These are phyloP conservation scores for Ceratocystis papillata DNA, from an alignment of 2,329 filamentous ascomycete genomes.

Conservation along the genomic window DNA sequence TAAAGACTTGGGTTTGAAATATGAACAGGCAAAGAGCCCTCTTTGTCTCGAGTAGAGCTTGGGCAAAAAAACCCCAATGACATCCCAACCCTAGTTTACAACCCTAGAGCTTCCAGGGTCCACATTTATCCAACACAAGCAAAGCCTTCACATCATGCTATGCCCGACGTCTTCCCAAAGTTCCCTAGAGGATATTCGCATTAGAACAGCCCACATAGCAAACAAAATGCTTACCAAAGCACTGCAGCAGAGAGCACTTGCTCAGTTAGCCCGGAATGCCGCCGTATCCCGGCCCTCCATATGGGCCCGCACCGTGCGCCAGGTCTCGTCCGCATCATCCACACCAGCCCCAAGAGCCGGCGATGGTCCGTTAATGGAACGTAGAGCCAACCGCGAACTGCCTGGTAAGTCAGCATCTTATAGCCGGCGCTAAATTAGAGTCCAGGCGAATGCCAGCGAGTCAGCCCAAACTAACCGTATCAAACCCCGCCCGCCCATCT, in stretches of 20 bases:
- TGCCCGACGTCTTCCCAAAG: background rate
- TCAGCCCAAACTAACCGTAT: slow-evolving; percentile 20
- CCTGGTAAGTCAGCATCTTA: slow-evolving; percentile 40
- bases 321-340: slow-evolving; percentile 32
- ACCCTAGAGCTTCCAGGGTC: background rate
- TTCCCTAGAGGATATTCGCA: too few relatives aligned
- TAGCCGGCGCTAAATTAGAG: background rate
- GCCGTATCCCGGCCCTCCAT: slow-evolving; percentile 1
- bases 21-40: too few relatives aligned
- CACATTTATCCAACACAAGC: background rate
- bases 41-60: too few relatives aligned
- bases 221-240: slow-evolving; percentile 21
- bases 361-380: slow-evolving; percentile 54
- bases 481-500: background rate
- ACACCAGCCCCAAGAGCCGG: slow-evolving; percentile 48
- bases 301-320: slow-evolving; percentile 32
- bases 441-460: background rate
- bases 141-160: slow-evolving; percentile 2
- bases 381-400: slow-evolving; percentile 54
- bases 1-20: background rate
- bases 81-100: slow-evolving; percentile 1
- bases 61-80: too few relatives aligned
- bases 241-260: slow-evolving; percentile 17
- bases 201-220: background rate
- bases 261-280: background rate